Evolutionary conservation across 164 flowering plant genomes (phyloP), one percentile per base, ranked within the genome.

Genomic region (Stephania yunnanensis): DNA sequence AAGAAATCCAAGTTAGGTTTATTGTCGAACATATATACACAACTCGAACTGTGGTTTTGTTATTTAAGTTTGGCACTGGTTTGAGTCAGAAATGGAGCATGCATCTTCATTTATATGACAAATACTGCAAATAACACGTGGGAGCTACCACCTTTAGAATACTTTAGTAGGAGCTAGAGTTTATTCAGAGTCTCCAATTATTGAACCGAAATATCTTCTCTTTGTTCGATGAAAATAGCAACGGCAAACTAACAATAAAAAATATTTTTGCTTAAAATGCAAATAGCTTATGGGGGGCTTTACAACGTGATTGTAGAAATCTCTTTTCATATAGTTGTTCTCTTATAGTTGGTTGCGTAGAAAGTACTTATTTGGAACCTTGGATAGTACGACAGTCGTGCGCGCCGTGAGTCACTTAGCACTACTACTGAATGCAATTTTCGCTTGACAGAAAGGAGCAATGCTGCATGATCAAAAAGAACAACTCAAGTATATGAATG

Each of bases 401-500:
- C 15, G 12, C 7, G 42, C 6, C 45, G 5, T 61, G 29, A 9
- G 7, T 63, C 8, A 19, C 29, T 9, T 45, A 20, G 46, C n/a
- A 64, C 17, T 68, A 31, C 1, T 48, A 25, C 10, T 71, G 36
- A 15, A 46, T 46, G 22, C 10, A 7, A 55, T 69, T 22, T 70
- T 69, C 36, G 46, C 74, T 72, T 78, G 64, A 68, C 87, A 91
- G 95, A 77, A 84, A 76, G 90, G 95, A 80, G 91, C 90, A 6
- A 75, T 70, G 76, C 85, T 91, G 48, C 89, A 76, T 77, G 87
- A 85, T 53, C 92, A 86, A 75, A 83, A 83, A 48, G 84, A 79
- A 74, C 81, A 83, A 75, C 85, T 86, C 74, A 83, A 83, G 76
- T 82, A 90, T 42, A 74, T 87, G 75, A 76, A 79, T 66, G 92